These are phyloP conservation scores for Pyrus hybrid DNA, from an alignment of 331 rosid genomes.

Conservation along the genomic window DNA sequence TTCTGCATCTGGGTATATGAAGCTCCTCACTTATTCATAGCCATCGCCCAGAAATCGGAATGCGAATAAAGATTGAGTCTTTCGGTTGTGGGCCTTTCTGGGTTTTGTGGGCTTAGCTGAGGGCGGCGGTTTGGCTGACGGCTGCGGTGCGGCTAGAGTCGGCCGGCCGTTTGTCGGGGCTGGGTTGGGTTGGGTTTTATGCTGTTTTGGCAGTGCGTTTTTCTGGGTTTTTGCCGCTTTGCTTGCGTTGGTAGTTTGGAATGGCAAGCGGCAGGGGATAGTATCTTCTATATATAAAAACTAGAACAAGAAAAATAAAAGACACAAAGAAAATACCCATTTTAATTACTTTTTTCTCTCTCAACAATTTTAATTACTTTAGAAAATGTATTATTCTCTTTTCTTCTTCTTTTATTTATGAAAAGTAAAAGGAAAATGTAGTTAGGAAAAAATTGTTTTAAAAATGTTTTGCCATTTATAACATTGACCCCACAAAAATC, in stretches of 20 bases:
- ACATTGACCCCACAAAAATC: neutral
- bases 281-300: neutral
- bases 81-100: neutral
- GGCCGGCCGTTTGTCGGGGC: neutral
- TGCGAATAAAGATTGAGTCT: neutral
- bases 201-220: neutral
- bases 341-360: neutral
- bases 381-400: neutral
- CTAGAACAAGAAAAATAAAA: neutral
- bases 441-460: neutral
- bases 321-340: neutral
- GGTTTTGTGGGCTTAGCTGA: neutral
- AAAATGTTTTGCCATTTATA: neutral
- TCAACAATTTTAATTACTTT: neutral
- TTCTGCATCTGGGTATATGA: constrained; percentile 44
- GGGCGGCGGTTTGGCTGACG: neutral
- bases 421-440: neutral
- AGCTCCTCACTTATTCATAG: neutral
- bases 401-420: neutral
- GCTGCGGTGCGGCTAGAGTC: neutral
- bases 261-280: neutral
- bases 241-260: neutral
- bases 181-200: neutral
- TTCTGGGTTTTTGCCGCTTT: constrained; percentile 10
- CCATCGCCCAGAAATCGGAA: neutral